phyloP scores from a whole-genome alignment of 768 basidiomycete species.

The Tricholomella constricta region DNA sequence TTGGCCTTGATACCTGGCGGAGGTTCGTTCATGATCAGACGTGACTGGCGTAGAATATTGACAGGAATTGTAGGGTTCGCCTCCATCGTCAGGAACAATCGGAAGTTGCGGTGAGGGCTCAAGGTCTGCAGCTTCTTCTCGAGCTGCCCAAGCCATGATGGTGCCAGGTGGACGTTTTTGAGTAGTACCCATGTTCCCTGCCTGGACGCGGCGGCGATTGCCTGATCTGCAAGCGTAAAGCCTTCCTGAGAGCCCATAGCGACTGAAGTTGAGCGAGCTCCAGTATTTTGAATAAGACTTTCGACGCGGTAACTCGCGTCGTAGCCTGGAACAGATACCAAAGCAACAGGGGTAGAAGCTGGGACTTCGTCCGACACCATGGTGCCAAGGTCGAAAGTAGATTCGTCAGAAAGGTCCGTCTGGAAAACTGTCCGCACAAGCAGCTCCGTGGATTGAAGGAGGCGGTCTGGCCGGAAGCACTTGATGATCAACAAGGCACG shows the following conservation, averaged over 20 bases:
- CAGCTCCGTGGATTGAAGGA: conserved; percentile 77
- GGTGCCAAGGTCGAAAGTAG: conserved; percentile 71
- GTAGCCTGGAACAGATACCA: conserved; percentile 94
- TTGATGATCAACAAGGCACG: conserved; percentile 81
- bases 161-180: conserved; percentile 96
- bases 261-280: conserved; percentile 80
- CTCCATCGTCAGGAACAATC: conserved; percentile 98
- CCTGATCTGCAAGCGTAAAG: conserved; percentile 94
- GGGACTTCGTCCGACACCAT: conserved; percentile 83
- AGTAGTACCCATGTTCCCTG: conserved; percentile 96
- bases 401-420: conserved; percentile 72
- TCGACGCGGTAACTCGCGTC: conserved; percentile 98
- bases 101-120: conserved; percentile 87
- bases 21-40: conserved; percentile 98
- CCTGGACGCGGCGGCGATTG: conserved; percentile 88
- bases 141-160: conserved; percentile 92
- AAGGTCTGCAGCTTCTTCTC: conserved; percentile 96
- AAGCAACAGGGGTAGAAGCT: conserved; percentile 80
- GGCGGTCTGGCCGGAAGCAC: conserved; percentile 90
- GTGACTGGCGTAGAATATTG: conserved; percentile 94
- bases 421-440: conserved; percentile 81
- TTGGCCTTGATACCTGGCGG: conserved; percentile 97
- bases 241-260: conserved; percentile 99
- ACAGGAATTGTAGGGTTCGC: conserved; percentile 93
- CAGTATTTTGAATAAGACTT: conserved; percentile 76